Base-by-base conservation (phyloP, 1,139 yeast genomes). In the Lodderomyces parapsilosis region DNA sequence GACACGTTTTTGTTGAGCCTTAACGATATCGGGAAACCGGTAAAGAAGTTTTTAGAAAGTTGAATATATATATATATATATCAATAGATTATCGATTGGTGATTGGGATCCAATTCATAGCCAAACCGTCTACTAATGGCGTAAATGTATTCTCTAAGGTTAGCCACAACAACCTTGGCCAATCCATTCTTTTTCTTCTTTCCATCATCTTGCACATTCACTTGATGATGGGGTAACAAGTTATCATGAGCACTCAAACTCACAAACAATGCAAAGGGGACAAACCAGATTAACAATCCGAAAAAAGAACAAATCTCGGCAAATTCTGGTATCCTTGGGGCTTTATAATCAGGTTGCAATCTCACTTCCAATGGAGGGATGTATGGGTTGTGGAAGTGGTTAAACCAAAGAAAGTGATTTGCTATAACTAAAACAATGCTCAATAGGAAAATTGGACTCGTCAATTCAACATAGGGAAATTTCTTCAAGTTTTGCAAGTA, bases 211-310 rank as follows among this genome's bases (percentile, higher is more conserved):
- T 68, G 71, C 30, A 64, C 72, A 46, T 65, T 50, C 33, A 30
- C 33, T 13, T 30, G 33, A 47, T 73, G 78, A 45, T 71, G 78
- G 5, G 99, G 99, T 41, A 93, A 74, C 22, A 86, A 80, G 57
- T 89, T 86, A 56, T 94, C 99, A 49, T 89, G 87, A 6, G 98
- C 98, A 59, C 96, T 86, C 48, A 93, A 74, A 41, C 96, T 86
- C 22, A 94, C 93, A 64, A 94, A 91, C 49, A 94, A 72, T 2
- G 96, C 83, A 63, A 93, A 90, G 25, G 99, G 99, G 36, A 93
- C 78, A 48, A 91, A 75, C 99, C 99, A 93, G 11, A 93, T 84
- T 55, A 95, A 84, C 36, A 93, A 68, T 1, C 97, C 99, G 58
- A 94, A 90, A 62, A 93, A 93, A 4, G 97, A 86, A 22, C 97